Conservation (phyloP, 805 yeast genomes). For the Wickerhamiella kurtzmanii region DNA sequence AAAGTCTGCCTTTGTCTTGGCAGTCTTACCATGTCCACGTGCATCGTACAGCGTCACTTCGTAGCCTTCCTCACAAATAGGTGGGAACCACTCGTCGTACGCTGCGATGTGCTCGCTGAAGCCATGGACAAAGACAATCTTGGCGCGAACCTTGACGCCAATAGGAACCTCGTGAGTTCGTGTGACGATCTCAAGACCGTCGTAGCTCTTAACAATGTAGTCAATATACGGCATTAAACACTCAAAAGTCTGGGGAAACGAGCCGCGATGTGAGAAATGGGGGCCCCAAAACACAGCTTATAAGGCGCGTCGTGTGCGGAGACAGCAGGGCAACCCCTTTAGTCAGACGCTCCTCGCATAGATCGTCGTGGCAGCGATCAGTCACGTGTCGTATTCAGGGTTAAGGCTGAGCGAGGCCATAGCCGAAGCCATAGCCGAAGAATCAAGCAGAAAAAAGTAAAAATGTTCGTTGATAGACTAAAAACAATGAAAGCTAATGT, state of each 20-base stretch:
- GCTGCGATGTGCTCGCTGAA: conserved; percentile 25
- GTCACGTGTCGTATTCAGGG: no score
- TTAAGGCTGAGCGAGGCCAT: no score
- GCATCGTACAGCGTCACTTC: conserved; percentile 28
- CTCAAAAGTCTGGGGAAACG: neutral
- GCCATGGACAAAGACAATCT: conserved; percentile 27
- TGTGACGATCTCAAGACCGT: conserved; percentile 14
- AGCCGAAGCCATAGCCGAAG: no score
- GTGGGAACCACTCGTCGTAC: conserved; percentile 23
- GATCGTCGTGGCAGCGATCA: no score
- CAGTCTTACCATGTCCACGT: conserved; percentile 29
- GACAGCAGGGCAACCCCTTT: neutral
- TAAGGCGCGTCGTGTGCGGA: neutral
- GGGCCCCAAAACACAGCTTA: no score
- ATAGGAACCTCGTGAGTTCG: conserved; percentile 11
- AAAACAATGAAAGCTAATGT: no score
- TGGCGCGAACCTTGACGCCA: conserved; percentile 17
- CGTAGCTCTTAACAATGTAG: conserved; percentile 10
- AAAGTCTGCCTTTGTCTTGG: conserved; percentile 19
- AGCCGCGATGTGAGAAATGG: no score
- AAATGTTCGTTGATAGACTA: no score
- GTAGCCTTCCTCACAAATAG: conserved; percentile 23
- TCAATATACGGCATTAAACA: conserved; percentile 6
- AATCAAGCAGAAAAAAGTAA: no score
- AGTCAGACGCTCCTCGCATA: neutral